A percentile compares a stretch with the other conserved stretches of the same genome.
phyloP scores from a whole-genome alignment of 1,284 basidiomycete genomes.

The Meira miltonrushii region DNA sequence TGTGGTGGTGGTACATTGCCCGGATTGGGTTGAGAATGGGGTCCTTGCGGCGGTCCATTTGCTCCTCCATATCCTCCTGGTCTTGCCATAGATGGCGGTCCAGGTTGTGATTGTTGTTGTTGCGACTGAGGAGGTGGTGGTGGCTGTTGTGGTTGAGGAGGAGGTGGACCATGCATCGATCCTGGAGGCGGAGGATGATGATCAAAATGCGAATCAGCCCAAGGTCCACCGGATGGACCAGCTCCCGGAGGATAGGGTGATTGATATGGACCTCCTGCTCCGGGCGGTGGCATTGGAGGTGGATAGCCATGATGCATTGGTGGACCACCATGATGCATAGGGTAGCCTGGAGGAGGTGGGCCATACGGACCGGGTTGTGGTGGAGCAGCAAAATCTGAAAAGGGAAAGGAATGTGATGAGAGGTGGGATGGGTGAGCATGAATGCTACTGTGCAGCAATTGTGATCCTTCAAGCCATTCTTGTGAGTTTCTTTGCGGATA shows the following conservation, averaged over 20 bases:
- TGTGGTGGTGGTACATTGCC: neutral
- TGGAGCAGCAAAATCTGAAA: neutral
- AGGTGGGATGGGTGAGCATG: neutral
- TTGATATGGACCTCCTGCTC: too few relatives aligned
- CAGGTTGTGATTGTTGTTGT: neutral
- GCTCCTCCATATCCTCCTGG: neutral
- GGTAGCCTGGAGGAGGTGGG: neutral
- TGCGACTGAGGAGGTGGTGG: neutral
- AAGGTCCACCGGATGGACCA: neutral
- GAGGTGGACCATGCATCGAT: neutral
- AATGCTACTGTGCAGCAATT: neutral
- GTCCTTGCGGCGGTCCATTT: neutral
- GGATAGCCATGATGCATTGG: constrained; percentile 1
- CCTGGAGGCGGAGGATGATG: neutral
- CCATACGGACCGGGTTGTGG: neutral
- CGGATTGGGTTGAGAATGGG: neutral
- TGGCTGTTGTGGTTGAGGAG: neutral
- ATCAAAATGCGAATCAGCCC: neutral
- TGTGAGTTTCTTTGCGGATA: neutral
- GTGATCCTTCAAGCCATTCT: neutral
- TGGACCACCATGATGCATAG: neutral
- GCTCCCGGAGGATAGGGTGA: too few relatives aligned
- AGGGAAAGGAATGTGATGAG: neutral
- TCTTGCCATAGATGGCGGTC: neutral
- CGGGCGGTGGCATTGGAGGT: neutral